Conservation (phyloP, 225 moss, liverwort and hornwort species). For the Bryoerythrophyllum caledonicum region DNA sequence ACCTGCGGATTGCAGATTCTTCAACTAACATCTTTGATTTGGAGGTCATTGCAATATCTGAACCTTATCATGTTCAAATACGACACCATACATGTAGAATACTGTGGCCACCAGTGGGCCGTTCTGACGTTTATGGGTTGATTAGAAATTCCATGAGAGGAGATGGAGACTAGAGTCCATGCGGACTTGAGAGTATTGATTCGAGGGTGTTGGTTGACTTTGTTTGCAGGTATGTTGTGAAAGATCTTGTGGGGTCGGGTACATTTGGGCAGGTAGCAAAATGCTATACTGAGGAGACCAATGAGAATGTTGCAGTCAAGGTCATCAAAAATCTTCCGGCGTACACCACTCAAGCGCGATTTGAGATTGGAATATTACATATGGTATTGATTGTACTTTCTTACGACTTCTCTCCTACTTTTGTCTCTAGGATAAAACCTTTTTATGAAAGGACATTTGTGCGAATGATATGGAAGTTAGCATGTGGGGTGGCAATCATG, state of each 20-base stretch:
- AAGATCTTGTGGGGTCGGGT: conserved; percentile 88
- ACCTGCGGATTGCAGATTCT: no score
- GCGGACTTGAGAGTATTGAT: conserved; percentile 1
- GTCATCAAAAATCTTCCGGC: conserved; percentile 95
- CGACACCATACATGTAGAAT: no score
- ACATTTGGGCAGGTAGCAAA: conserved; percentile 98
- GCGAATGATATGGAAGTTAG: not conserved
- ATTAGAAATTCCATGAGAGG: not conserved
- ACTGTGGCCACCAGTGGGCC: no score
- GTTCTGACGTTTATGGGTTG: no score
- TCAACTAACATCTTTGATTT: no score
- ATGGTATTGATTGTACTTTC: conserved; percentile 53
- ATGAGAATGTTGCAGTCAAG: conserved; percentile 87
- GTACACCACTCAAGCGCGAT: conserved; percentile 82
- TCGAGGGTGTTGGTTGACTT: conserved; percentile 19
- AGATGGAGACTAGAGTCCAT: not conserved
- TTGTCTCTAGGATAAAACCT: not conserved
- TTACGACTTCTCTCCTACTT: not conserved
- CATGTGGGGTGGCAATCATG: not conserved
- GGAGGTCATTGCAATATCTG: no score
- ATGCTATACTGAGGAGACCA: conserved; percentile 75
- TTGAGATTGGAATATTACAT: conserved; percentile 85
- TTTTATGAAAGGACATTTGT: not conserved
- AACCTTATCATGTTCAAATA: no score
- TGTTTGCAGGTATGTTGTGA: conserved; percentile 79